Percentiles rank a stretch among this genome's conserved stretches.
These are phyloP conservation scores for Fusarium pilosicola DNA, from an alignment of 2,329 filamentous ascomycete genomes.

Conservation along the genomic window DNA sequence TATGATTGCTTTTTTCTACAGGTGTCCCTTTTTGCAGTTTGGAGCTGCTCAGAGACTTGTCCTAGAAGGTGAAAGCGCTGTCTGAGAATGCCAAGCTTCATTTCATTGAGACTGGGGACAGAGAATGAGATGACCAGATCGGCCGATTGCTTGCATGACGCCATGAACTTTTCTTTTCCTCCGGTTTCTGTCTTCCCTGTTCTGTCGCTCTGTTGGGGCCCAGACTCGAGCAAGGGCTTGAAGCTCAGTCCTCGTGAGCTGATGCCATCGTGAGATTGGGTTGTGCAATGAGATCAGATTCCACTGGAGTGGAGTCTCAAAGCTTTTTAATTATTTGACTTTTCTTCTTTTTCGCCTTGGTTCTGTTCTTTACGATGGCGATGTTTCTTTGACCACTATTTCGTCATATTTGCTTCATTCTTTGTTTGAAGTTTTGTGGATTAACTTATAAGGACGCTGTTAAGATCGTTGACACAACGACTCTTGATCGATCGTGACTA, in stretches of 20 bases:
- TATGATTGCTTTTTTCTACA: conserved; percentile 13
- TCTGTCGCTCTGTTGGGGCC: neutral
- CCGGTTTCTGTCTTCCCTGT: neutral
- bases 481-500: neutral
- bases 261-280: conserved; percentile 45
- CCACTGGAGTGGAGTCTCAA: conserved; percentile 26
- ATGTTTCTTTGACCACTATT: neutral
- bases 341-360: neutral
- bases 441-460: neutral
- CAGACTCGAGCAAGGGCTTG: conserved; percentile 13
- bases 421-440: neutral
- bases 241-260: conserved; percentile 29
- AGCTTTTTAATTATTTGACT: neutral
- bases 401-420: conserved; percentile 9
- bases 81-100: conserved; percentile 38
- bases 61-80: conserved; percentile 27
- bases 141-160: conserved; percentile 40
- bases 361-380: conserved; percentile 4
- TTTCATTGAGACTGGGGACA: conserved; percentile 18
- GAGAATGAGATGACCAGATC: conserved; percentile 33
- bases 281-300: conserved; percentile 36
- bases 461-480: conserved; percentile 10
- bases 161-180: conserved; percentile 22
- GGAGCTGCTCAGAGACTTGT: conserved; percentile 24
- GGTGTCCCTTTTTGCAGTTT: conserved; percentile 1